phyloP scores from a whole-genome alignment of 441 rosid species.

The Cnidoscolus chayamansa region DNA sequence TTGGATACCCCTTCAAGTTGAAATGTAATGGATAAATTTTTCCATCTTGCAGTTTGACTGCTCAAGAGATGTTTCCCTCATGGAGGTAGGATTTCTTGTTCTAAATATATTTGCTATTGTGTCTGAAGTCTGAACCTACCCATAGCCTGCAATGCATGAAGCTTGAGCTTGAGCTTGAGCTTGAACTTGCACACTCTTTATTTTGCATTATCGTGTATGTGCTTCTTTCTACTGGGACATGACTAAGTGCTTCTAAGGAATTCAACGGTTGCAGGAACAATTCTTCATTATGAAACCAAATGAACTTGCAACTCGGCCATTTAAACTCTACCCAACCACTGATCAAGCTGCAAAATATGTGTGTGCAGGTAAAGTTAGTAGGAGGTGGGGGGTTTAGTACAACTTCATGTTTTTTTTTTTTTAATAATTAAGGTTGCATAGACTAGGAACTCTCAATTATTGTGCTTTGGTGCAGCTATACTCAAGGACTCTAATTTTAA shows the following conservation, averaged over 20 bases:
- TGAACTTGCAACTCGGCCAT: conserved; percentile 52
- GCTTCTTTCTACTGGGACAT: background rate
- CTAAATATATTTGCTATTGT: background rate
- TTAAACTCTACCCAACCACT: conserved; percentile 69
- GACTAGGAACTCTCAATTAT: conserved; percentile 14
- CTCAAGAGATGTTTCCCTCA: conserved; percentile 66
- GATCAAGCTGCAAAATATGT: conserved; percentile 77
- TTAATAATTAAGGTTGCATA: background rate
- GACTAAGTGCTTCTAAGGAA: no score
- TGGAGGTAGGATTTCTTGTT: conserved; percentile 51
- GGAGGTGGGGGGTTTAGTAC: background rate
- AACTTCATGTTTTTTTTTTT: conserved; percentile 2
- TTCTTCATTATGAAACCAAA: conserved; percentile 82
- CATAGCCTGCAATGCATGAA: background rate
- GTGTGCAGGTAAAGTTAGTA: conserved; percentile 54
- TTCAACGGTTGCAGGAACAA: conserved; percentile 60
- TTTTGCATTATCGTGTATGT: background rate
- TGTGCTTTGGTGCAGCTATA: conserved; percentile 53
- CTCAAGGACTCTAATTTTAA: conserved; percentile 81
- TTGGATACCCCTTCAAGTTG: background rate
- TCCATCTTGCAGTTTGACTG: conserved; percentile 65
- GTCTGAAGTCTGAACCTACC: background rate
- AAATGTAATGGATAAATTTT: conserved; percentile 13
- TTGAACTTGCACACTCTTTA: background rate
- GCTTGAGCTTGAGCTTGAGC: background rate